Conservation (phyloP, 2,329 filamentous ascomycete genomes). For the Penicillium sp. region DNA sequence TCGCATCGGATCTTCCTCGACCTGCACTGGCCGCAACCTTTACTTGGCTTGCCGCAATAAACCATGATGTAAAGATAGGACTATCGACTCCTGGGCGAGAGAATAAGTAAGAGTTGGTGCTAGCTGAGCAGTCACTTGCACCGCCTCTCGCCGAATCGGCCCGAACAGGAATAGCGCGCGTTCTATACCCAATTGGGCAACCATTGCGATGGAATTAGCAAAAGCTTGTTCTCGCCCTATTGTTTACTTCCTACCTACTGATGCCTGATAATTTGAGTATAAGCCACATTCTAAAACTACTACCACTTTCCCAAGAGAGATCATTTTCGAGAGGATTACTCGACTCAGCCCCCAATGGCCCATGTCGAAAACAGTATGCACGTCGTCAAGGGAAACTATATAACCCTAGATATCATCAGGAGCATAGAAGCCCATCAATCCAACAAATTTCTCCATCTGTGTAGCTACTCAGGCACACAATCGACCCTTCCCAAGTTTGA, state of each 20-base stretch:
- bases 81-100: not conserved
- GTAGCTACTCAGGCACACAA: not conserved
- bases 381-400: not conserved
- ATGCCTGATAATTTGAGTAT: not conserved
- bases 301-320: not conserved
- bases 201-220: not conserved
- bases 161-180: not conserved
- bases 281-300: slow-evolving; percentile 1
- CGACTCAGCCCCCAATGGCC: slow-evolving; percentile 1
- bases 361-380: slow-evolving; percentile 2
- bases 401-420: not conserved
- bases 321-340: not conserved
- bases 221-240: not conserved
- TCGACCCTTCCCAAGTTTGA: too few relatives aligned
- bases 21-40: slow-evolving; percentile 44
- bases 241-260: not conserved
- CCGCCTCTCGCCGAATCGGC: slow-evolving; percentile 1
- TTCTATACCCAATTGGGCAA: not conserved
- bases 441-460: not conserved
- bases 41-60: slow-evolving; percentile 44
- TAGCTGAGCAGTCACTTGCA: slow-evolving; percentile 1
- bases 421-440: not conserved
- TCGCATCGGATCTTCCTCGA: slow-evolving; percentile 52
- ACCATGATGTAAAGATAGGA: slow-evolving; percentile 31
- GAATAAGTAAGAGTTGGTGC: not conserved